Evolutionary conservation across 306 rosid genomes (phyloP).

Genomic region (Trichosanthes cucumerina): DNA sequence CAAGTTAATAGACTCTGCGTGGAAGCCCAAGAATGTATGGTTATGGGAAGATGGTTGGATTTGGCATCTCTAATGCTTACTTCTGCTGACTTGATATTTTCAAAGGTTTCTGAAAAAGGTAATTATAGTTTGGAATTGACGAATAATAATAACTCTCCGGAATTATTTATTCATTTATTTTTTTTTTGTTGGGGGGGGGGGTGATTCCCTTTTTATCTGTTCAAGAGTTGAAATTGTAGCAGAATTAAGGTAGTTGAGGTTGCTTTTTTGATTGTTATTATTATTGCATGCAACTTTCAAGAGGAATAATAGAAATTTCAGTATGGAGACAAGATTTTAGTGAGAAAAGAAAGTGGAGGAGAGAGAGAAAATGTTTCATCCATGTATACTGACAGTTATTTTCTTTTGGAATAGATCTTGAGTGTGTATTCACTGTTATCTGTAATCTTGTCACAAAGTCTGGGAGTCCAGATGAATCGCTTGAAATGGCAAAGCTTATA

Average conservation of each 20-base stretch:
- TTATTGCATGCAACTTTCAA: neutral
- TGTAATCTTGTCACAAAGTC: constrained; percentile 75
- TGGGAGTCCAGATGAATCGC: constrained; percentile 57
- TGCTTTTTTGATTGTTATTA: neutral
- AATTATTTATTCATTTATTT: too few relatives aligned
- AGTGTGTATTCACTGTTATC: constrained; percentile 74
- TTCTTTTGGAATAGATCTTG: constrained; percentile 38
- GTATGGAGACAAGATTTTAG: neutral
- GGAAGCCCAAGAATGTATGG: constrained; percentile 75
- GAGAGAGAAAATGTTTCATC: neutral
- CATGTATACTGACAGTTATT: neutral
- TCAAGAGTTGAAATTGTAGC: neutral
- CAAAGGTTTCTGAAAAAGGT: constrained; percentile 97
- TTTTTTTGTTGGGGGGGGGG: neutral
- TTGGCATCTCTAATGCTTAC: constrained; percentile 73
- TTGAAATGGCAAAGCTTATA: constrained; percentile 68
- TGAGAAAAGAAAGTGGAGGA: neutral
- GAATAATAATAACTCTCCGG: neutral
- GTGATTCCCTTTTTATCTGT: neutral
- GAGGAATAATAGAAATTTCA: neutral
- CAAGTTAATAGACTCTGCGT: constrained; percentile 60
- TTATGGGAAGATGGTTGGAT: constrained; percentile 66
- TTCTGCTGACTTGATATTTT: constrained; percentile 76
- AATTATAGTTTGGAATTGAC: neutral
- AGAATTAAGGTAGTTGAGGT: neutral